phyloP scores from a whole-genome alignment of 306 rosid species.

The Fragaria iinumae region DNA sequence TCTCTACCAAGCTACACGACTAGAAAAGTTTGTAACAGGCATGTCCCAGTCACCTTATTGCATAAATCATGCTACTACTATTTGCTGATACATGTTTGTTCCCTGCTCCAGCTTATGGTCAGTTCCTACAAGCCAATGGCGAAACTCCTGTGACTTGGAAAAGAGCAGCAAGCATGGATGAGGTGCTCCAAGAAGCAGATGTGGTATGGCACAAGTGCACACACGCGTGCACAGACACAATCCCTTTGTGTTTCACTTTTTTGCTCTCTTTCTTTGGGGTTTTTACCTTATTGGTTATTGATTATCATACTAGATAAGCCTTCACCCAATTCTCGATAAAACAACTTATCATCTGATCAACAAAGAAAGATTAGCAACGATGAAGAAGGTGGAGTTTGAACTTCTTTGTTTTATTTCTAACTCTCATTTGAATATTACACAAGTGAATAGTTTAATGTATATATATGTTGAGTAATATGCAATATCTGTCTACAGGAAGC shows the following conservation, averaged over 20 bases:
- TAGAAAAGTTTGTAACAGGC: constrained; percentile 97
- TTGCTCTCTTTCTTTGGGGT: constrained; percentile 12
- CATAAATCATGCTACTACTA: neutral
- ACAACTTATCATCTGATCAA: constrained; percentile 94
- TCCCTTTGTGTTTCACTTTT: neutral
- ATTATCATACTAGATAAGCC: constrained; percentile 75
- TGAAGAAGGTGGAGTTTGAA: constrained; percentile 76
- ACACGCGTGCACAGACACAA: neutral
- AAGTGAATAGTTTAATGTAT: neutral
- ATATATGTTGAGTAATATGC: constrained; percentile 6
- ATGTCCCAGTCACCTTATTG: constrained; percentile 34
- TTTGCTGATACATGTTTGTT: constrained; percentile 26
- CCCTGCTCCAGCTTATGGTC: constrained; percentile 68
- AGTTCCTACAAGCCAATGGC: constrained; percentile 82
- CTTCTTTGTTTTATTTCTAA: constrained; percentile 7
- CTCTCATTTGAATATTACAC: neutral
- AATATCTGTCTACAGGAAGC: constrained; percentile 61
- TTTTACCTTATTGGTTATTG: neutral
- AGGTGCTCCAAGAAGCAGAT: constrained; percentile 94
- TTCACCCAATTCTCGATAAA: constrained; percentile 90
- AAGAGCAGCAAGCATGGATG: constrained; percentile 89
- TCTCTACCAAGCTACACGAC: constrained; percentile 88
- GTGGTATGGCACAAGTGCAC: constrained; percentile 38
- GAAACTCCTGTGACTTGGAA: constrained; percentile 93
- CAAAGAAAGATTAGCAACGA: constrained; percentile 76